Evolutionary conservation across 306 rosid genomes (phyloP), one percentile per base, ranked within the genome.

Genomic region (Sicyos baderoa): DNA sequence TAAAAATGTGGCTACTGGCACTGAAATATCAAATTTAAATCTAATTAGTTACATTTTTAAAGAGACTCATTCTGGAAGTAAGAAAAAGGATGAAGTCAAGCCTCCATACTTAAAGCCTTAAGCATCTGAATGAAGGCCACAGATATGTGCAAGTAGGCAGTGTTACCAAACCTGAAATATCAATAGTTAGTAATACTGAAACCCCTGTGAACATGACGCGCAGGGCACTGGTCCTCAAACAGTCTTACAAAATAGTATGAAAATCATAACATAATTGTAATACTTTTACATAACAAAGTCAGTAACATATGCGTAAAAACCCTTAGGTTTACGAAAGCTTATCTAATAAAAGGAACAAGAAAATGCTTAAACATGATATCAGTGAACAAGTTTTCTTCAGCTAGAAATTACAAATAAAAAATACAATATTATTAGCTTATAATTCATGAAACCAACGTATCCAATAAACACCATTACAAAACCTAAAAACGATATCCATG

Each of bases 61-160:
- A 13, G 59, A 27, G 45, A 37, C 16, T 73, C 27, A 73, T 59
- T 0, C 64, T 19, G 22, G 1, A 42, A 59, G 12, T 49, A 73
- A 61, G 65, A 32, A 60, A 50, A 40, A 22, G 7, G 13, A 14
- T 27, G 29, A 64, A 47, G 52, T 47, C 42, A 21, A 27, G 12
- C 52, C 54, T 2, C 35, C 96, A 45, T 87, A 91, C 97, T 91
- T 67, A 89, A 79, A 75, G 97, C 99, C 78, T 93, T 93, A 74
- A 93, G 99, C 99, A 93, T 93, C 84, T 93, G 99, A 80, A 93
- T 93, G 82, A 93, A 93, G 73, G 99, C 97, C 83, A 94, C 99
- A 74, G 99, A 94, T 61, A 94, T 94, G 81, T 84, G 91, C 82
- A 94, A 83, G 82, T 88, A 94, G 29, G 97, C 97, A 14, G 99